Evolutionary conservation across 306 rosid species (phyloP).

Genomic region (Canavalia ensiformis): DNA sequence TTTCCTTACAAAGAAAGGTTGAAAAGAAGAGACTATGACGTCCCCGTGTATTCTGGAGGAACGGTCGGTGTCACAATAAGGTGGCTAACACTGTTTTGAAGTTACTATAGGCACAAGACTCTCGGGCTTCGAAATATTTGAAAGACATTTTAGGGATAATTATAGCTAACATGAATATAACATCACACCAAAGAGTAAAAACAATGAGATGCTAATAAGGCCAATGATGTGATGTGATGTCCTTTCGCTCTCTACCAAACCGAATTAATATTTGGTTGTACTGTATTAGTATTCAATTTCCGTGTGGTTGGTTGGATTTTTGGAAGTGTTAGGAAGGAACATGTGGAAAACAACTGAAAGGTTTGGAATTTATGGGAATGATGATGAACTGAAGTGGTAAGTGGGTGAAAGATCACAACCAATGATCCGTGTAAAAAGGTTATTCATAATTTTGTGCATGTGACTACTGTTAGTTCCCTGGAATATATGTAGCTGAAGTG

Average conservation of each 20-base stretch:
- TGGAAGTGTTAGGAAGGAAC: slow-evolving; percentile 39
- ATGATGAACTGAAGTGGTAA: slow-evolving; percentile 38
- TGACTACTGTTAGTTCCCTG: slow-evolving; percentile 49
- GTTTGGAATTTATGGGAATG: slow-evolving; percentile 43
- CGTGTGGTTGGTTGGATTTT: slow-evolving; percentile 51
- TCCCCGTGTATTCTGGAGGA: slow-evolving; percentile 65
- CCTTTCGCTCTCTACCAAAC: slow-evolving; percentile 33
- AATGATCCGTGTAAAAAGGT: slow-evolving; percentile 43
- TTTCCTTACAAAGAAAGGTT: slow-evolving; percentile 60
- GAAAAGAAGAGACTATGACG: slow-evolving; percentile 53
- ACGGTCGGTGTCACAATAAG: slow-evolving; percentile 58
- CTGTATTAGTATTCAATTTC: slow-evolving; percentile 45
- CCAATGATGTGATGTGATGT: slow-evolving; percentile 61
- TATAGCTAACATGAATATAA: slow-evolving; percentile 23
- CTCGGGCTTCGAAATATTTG: slow-evolving; percentile 43
- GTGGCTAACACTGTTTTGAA: slow-evolving; percentile 49
- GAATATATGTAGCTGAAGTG: slow-evolving; percentile 69
- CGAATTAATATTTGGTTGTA: slow-evolving; percentile 44
- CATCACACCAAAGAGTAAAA: slow-evolving; percentile 55
- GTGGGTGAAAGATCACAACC: slow-evolving; percentile 8
- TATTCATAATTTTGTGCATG: slow-evolving; percentile 40
- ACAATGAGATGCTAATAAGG: slow-evolving; percentile 62
- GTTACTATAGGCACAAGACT: slow-evolving; percentile 32
- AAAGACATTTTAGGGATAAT: slow-evolving; percentile 34
- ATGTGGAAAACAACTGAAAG: slow-evolving; percentile 43